phyloP scores from a whole-genome alignment of 2,329 filamentous ascomycete species.

The Lasiodiplodia citricola region DNA sequence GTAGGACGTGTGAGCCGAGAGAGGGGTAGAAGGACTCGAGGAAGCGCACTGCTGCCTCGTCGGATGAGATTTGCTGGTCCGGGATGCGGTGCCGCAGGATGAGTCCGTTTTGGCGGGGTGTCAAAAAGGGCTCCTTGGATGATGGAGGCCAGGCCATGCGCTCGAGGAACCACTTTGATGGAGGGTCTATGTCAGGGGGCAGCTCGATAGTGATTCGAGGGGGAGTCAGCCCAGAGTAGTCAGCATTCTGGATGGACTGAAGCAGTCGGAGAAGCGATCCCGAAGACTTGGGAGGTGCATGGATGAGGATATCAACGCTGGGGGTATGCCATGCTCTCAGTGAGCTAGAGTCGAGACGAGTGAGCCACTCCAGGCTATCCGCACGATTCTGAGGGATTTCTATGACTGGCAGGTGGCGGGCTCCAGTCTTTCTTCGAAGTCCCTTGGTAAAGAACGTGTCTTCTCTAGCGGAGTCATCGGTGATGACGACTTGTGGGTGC shows the following conservation, averaged over 20 bases:
- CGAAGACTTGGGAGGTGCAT: slow-evolving; percentile 71
- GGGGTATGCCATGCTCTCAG: slow-evolving; percentile 79
- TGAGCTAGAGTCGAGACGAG: slow-evolving; percentile 74
- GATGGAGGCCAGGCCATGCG: slow-evolving; percentile 64
- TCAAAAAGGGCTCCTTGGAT: slow-evolving; percentile 47
- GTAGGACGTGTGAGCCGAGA: slow-evolving; percentile 73
- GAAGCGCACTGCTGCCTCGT: slow-evolving; percentile 75
- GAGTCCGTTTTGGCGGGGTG: slow-evolving; percentile 45
- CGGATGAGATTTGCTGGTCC: slow-evolving; percentile 62
- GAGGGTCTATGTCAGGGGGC: slow-evolving; percentile 70
- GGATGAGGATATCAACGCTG: slow-evolving; percentile 81
- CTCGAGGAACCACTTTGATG: slow-evolving; percentile 66
- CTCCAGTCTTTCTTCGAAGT: slow-evolving; percentile 60
- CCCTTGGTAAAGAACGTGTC: slow-evolving; percentile 70
- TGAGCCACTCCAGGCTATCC: slow-evolving; percentile 75
- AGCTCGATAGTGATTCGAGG: slow-evolving; percentile 87
- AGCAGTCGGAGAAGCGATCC: slow-evolving; percentile 79
- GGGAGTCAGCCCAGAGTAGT: slow-evolving; percentile 71
- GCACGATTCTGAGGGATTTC: slow-evolving; percentile 70
- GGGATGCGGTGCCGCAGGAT: slow-evolving; percentile 77
- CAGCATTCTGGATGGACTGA: slow-evolving; percentile 73
- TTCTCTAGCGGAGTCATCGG: slow-evolving; percentile 71
- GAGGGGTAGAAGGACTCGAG: slow-evolving; percentile 88
- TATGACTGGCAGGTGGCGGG: slow-evolving; percentile 68
- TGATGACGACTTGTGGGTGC: slow-evolving; percentile 76